Percentiles rank a stretch among this genome's conserved stretches.
phyloP scores from a whole-genome alignment of 2,329 filamentous ascomycete species.

The Cladosporium austrohemisphaericum region DNA sequence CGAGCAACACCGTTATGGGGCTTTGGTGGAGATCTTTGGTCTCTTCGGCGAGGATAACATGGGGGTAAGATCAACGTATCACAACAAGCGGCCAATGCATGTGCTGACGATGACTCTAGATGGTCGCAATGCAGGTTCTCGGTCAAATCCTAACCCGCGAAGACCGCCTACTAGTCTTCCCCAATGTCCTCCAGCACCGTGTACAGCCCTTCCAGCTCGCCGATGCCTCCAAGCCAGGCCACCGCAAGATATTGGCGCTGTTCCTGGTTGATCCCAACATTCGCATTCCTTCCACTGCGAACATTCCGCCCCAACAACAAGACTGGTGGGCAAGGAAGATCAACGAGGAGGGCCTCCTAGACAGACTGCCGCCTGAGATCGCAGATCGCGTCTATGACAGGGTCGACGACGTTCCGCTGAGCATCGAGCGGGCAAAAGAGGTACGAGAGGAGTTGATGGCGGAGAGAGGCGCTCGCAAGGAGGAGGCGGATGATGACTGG shows the following conservation, averaged over 20 bases:
- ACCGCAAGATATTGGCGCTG: slow-evolving; percentile 50
- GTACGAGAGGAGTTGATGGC: not conserved
- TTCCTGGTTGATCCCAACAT: slow-evolving; percentile 54
- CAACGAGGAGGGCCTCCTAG: slow-evolving; percentile 65
- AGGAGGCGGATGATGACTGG: not conserved
- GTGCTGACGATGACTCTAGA: too few species aligned
- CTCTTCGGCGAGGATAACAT: not conserved
- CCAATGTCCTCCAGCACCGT: slow-evolving; percentile 51
- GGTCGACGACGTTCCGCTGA: slow-evolving; percentile 40
- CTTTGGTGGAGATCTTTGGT: not conserved
- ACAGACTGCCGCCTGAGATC: slow-evolving; percentile 69
- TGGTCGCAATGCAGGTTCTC: slow-evolving; percentile 39
- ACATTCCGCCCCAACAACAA: slow-evolving; percentile 47
- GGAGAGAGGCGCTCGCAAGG: not conserved
- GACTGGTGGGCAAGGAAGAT: slow-evolving; percentile 37
- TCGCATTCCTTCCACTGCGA: slow-evolving; percentile 48
- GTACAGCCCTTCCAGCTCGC: slow-evolving; percentile 49
- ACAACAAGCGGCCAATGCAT: too few species aligned
- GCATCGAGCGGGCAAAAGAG: not conserved
- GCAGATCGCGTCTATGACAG: slow-evolving; percentile 71
- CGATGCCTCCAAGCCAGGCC: slow-evolving; percentile 51
- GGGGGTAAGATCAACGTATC: not conserved
- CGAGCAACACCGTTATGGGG: not conserved
- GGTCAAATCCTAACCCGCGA: slow-evolving; percentile 47
- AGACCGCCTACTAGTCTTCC: slow-evolving; percentile 54